Percentiles rank a stretch among this genome's conserved stretches.
These are phyloP conservation scores for Kuraishia borneana DNA, from an alignment of 805 yeast species.

Conservation along the genomic window DNA sequence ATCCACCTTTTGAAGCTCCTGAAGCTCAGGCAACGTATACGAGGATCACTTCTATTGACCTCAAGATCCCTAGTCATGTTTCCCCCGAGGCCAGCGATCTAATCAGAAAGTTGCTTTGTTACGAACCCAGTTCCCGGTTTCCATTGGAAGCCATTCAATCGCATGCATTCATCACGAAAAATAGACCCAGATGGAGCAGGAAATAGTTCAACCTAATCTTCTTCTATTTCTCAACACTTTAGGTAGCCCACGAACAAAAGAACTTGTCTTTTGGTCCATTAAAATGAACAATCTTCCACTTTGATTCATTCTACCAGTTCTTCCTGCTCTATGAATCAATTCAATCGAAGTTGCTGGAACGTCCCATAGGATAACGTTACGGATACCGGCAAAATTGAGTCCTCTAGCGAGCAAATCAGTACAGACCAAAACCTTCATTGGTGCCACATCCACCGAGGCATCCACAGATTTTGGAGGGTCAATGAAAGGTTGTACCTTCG, in stretches of 20 bases:
- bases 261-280: constrained; percentile 52
- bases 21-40: constrained; percentile 70
- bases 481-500: constrained; percentile 51
- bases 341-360: constrained; percentile 81
- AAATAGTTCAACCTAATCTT: constrained; percentile 14
- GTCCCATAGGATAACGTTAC: constrained; percentile 77
- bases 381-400: constrained; percentile 68
- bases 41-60: constrained; percentile 68
- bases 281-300: constrained; percentile 81
- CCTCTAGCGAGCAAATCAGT: constrained; percentile 91
- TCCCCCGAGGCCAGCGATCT: constrained; percentile 70
- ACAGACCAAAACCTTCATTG: constrained; percentile 63
- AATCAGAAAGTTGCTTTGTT: constrained; percentile 49
- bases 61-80: constrained; percentile 60
- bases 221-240: constrained; percentile 47
- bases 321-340: constrained; percentile 81
- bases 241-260: constrained; percentile 78
- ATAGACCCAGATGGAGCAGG: constrained; percentile 46
- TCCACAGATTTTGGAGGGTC: constrained; percentile 39
- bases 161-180: constrained; percentile 80
- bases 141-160: constrained; percentile 45
- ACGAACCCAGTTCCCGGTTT: constrained; percentile 59
- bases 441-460: constrained; percentile 12
- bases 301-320: constrained; percentile 89
- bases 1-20: constrained; percentile 85